These are phyloP conservation scores for Pseudogymnoascus sp. DNA, from an alignment of 2,329 filamentous ascomycete genomes.

Conservation along the genomic window DNA sequence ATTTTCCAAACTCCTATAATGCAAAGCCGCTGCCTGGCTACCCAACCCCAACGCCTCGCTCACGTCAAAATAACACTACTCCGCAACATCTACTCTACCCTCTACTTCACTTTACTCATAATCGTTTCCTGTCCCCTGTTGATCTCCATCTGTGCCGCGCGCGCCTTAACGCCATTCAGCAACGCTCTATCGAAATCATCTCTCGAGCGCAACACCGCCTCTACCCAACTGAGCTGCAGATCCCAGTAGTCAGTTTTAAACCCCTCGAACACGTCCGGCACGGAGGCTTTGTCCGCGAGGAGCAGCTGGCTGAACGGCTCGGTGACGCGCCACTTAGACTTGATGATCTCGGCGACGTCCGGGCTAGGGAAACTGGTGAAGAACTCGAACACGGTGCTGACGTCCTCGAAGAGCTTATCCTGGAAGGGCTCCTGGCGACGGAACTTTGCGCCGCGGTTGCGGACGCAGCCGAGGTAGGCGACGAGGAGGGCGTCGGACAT, in stretches of 20 bases:
- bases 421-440: constrained; percentile 77
- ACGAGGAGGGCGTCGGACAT: constrained; percentile 85
- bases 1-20: neutral
- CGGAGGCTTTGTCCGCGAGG: constrained; percentile 62
- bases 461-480: constrained; percentile 73
- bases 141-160: constrained; percentile 77
- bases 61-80: neutral
- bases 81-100: neutral
- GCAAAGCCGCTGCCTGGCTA: neutral
- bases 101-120: constrained; percentile 81
- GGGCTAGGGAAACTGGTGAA: constrained; percentile 62
- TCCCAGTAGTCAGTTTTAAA: constrained; percentile 92
- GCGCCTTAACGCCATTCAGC: constrained; percentile 79
- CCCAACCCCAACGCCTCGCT: constrained; percentile 5
- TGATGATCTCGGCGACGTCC: constrained; percentile 67
- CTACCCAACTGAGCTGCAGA: constrained; percentile 89
- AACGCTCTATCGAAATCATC: constrained; percentile 93
- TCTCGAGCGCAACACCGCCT: constrained; percentile 74
- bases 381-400: constrained; percentile 83
- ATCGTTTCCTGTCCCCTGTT: constrained; percentile 81
- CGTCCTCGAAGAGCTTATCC: constrained; percentile 89
- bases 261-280: constrained; percentile 70
- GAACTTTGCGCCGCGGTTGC: constrained; percentile 88
- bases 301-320: constrained; percentile 76
- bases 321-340: constrained; percentile 86